Conservation (phyloP, 2,329 filamentous ascomycete species). For the Trichoderma atroviride region DNA sequence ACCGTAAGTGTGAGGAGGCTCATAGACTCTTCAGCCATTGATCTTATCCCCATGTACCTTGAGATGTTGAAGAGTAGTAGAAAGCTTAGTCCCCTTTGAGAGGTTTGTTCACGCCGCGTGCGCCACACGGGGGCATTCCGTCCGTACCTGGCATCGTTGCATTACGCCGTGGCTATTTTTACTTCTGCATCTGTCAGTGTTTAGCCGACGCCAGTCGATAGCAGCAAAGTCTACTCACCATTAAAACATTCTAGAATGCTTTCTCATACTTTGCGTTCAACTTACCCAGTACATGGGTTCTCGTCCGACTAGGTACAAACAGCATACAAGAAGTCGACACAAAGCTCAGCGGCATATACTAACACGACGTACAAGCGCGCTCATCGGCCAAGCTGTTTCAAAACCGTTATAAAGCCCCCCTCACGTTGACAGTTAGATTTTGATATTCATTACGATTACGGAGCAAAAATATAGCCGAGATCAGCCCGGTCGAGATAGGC, state of each 20-base stretch:
- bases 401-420: constrained; percentile 7
- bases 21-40: background rate
- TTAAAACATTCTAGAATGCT: background rate
- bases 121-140: background rate
- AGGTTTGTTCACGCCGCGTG: background rate
- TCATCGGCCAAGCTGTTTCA: constrained; percentile 10
- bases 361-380: background rate
- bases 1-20: background rate
- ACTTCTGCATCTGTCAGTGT: background rate
- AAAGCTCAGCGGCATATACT: background rate
- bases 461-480: constrained; percentile 19
- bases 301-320: no score
- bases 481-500: constrained; percentile 19
- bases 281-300: background rate
- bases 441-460: constrained; percentile 23
- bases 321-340: background rate
- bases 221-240: background rate
- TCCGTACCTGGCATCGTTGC: background rate
- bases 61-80: background rate
- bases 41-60: background rate
- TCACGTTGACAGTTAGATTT: constrained; percentile 18
- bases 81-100: background rate
- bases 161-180: constrained; percentile 1
- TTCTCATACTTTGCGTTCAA: background rate
- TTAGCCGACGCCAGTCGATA: background rate